Conservation (phyloP, 495 filamentous ascomycete species). For the Recurvomyces mirabilis region DNA sequence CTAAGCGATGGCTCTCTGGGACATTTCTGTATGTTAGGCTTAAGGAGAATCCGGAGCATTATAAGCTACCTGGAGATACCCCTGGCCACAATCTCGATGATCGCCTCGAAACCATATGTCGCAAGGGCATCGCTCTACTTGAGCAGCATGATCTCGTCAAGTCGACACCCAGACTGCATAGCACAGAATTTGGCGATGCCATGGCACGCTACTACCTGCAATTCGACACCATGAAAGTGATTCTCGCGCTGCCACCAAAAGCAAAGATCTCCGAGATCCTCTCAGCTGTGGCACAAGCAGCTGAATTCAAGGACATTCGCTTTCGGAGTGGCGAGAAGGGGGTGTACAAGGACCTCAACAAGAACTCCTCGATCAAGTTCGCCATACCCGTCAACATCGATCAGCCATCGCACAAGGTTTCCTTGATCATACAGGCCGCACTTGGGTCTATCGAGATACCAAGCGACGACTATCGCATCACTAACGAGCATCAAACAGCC, state of each 20-base stretch:
- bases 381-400: conserved; percentile 70
- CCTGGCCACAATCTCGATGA: conserved; percentile 49
- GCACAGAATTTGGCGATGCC: conserved; percentile 70
- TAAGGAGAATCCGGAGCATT: conserved; percentile 66
- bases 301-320: conserved; percentile 67
- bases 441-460: conserved; percentile 68
- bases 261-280: conserved; percentile 59
- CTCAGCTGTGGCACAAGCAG: conserved; percentile 53
- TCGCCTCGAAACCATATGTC: conserved; percentile 67
- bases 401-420: conserved; percentile 71
- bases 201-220: conserved; percentile 91
- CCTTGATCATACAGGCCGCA: conserved; percentile 69
- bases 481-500: conserved; percentile 55
- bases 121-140: conserved; percentile 62
- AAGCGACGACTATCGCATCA: conserved; percentile 48
- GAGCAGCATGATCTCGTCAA: conserved; percentile 49
- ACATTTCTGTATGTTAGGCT: conserved; percentile 84
- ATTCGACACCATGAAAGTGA: conserved; percentile 77
- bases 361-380: conserved; percentile 56
- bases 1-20: conserved; percentile 70
- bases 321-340: conserved; percentile 65
- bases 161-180: conserved; percentile 37
- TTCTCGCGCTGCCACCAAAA: conserved; percentile 52
- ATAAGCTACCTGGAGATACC: conserved; percentile 55
- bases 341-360: conserved; percentile 75